Percentiles rank a stretch among this genome's conserved stretches.
phyloP scores from a whole-genome alignment of 2,329 filamentous ascomycete species.

The Claviceps sp. region DNA sequence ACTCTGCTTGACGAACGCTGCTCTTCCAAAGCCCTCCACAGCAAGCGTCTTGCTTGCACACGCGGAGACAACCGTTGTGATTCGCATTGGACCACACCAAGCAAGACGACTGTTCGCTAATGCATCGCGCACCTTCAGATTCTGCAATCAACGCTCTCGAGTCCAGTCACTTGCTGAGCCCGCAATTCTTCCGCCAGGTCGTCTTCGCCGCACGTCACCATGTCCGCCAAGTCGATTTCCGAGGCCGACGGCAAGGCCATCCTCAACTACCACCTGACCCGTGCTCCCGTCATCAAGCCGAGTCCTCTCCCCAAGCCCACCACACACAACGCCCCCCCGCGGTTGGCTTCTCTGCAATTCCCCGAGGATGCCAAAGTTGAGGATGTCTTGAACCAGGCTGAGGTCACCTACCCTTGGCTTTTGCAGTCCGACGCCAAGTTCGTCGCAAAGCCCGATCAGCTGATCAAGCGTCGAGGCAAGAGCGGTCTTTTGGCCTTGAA shows the following conservation, averaged over 20 bases:
- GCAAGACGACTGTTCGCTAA: neutral
- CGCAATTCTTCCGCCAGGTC: slow-evolving; percentile 4
- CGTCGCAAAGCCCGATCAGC: slow-evolving; percentile 97
- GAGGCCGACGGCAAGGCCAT: slow-evolving; percentile 99
- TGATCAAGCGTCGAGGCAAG: slow-evolving; percentile 99
- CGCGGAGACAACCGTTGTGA: neutral
- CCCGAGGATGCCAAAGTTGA: slow-evolving; percentile 73
- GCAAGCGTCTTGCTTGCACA: neutral
- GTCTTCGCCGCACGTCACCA: slow-evolving; percentile 19
- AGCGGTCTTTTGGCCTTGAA: slow-evolving; percentile 91
- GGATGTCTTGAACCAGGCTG: slow-evolving; percentile 83
- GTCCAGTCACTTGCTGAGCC: neutral
- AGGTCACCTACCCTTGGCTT: slow-evolving; percentile 94
- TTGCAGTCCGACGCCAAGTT: slow-evolving; percentile 74
- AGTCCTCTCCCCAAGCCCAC: slow-evolving; percentile 73
- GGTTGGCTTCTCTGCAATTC: slow-evolving; percentile 87
- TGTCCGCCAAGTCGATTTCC: slow-evolving; percentile 76
- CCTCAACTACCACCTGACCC: slow-evolving; percentile 99
- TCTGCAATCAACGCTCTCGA: neutral
- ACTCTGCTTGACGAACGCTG: neutral
- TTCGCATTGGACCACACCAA: neutral
- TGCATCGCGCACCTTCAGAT: neutral
- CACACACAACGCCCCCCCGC: slow-evolving; percentile 85
- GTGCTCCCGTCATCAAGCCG: slow-evolving; percentile 93
- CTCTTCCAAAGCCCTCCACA: neutral